These are phyloP conservation scores for Porogramme epimiltina DNA, from an alignment of 1,284 basidiomycete genomes.

Conservation along the genomic window DNA sequence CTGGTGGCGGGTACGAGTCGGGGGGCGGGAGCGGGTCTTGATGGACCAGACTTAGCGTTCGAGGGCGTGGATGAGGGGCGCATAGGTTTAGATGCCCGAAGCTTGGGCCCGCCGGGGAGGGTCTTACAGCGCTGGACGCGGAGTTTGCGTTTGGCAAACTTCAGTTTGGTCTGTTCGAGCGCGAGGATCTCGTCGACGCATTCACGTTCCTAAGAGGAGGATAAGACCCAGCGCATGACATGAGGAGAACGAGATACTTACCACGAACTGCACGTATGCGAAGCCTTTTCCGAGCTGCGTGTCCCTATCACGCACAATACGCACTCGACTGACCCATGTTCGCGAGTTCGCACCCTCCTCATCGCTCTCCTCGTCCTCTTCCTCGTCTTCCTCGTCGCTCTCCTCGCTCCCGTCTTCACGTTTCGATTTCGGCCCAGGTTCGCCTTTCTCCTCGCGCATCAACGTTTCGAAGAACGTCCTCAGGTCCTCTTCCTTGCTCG, in stretches of 20 bases:
- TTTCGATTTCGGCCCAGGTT: constrained; percentile 27
- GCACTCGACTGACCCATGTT: constrained; percentile 83
- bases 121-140: constrained; percentile 86
- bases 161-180: constrained; percentile 72
- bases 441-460: constrained; percentile 75
- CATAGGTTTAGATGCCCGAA: constrained; percentile 15
- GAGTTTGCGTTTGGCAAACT: constrained; percentile 87
- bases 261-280: constrained; percentile 89
- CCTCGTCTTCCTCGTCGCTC: constrained; percentile 24
- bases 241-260: constrained; percentile 41
- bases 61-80: constrained; percentile 13
- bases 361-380: constrained; percentile 25
- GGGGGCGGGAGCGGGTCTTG: background rate
- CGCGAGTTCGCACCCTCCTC: constrained; percentile 31
- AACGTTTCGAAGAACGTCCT: constrained; percentile 86
- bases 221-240: constrained; percentile 3
- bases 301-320: constrained; percentile 89
- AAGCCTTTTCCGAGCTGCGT: constrained; percentile 98
- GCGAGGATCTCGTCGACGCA: constrained; percentile 90
- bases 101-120: constrained; percentile 38
- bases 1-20: constrained; percentile 19
- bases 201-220: constrained; percentile 69
- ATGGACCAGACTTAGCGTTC: constrained; percentile 4
- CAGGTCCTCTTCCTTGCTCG: constrained; percentile 88
- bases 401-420: constrained; percentile 27